A percentile compares a stretch with the other conserved stretches of the same genome.
Evolutionary conservation across 306 rosid genomes (phyloP).

Genomic region (Herpetospermum pedunculosum): DNA sequence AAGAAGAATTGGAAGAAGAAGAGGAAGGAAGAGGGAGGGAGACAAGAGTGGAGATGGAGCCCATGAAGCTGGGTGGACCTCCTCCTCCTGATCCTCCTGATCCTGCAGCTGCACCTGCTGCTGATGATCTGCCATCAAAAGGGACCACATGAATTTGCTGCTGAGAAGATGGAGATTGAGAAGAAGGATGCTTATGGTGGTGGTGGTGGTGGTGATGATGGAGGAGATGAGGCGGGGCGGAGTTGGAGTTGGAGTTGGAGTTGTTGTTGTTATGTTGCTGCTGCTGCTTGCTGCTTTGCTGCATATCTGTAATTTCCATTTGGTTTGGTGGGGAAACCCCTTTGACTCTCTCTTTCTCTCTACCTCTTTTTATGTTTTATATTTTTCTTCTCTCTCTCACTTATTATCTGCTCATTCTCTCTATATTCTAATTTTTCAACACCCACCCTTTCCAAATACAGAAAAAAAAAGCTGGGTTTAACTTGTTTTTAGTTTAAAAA

Average conservation of each 20-base stretch:
- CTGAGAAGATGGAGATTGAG: constrained; percentile 4
- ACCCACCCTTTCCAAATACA: too few relatives aligned
- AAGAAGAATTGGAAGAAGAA: constrained; percentile 20
- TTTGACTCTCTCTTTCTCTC: neutral
- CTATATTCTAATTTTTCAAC: too few relatives aligned
- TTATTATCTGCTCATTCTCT: too few relatives aligned
- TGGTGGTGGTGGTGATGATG: constrained; percentile 23
- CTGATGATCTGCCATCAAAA: constrained; percentile 41
- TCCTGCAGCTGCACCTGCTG: neutral
- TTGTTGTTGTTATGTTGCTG: constrained; percentile 13
- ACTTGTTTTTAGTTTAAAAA: too few relatives aligned
- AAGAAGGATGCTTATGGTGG: constrained; percentile 18
- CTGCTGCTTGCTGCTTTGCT: constrained; percentile 45
- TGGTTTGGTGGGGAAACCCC: constrained; percentile 34
- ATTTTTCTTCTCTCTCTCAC: neutral
- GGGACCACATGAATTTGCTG: constrained; percentile 32
- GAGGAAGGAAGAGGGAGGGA: constrained; percentile 25
- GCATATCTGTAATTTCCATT: constrained; percentile 76
- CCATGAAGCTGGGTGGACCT: constrained; percentile 38
- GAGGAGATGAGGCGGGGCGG: constrained; percentile 11
- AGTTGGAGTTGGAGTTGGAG: too few relatives aligned
- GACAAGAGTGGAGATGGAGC: constrained; percentile 37
- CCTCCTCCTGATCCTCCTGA: too few relatives aligned
- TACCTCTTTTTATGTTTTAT: neutral
- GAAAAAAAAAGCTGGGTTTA: too few relatives aligned